Evolutionary conservation across 768 basidiomycete genomes (phyloP).

Genomic region (Tylopilus felleus): DNA sequence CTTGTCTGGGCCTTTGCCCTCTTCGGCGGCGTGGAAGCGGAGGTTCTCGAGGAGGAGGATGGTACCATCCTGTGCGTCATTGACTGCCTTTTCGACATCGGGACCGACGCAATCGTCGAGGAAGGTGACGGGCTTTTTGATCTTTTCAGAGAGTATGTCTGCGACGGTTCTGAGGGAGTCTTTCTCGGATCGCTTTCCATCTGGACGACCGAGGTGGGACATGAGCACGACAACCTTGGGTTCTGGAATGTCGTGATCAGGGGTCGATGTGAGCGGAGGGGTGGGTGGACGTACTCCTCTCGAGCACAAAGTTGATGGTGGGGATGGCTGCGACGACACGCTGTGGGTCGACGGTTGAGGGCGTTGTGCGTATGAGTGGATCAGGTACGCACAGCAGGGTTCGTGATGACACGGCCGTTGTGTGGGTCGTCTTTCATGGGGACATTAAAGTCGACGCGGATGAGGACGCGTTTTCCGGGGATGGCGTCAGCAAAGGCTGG

Average conservation of each 20-base stretch:
- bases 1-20: constrained; percentile 97
- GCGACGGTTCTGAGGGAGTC: constrained; percentile 91
- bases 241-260: constrained; percentile 39
- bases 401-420: constrained; percentile 90
- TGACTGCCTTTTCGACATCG: constrained; percentile 77
- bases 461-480: constrained; percentile 84
- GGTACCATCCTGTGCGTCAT: constrained; percentile 54
- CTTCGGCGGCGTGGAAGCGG: constrained; percentile 98
- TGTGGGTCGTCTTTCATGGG: constrained; percentile 70
- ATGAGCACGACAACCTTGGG: constrained; percentile 86
- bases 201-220: constrained; percentile 97
- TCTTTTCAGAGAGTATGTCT: constrained; percentile 46
- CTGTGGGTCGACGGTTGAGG: constrained; percentile 40
- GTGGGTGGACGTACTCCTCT: constrained; percentile 53
- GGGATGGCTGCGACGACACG: constrained; percentile 96
- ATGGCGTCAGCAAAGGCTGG: constrained; percentile 52
- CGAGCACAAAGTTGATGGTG: constrained; percentile 90
- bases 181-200: constrained; percentile 85
- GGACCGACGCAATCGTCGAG: constrained; percentile 81
- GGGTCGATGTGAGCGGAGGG: not conserved
- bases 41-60: constrained; percentile 95
- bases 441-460: constrained; percentile 96
- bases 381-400: constrained; percentile 76
- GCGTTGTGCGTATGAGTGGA: not conserved
- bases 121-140: constrained; percentile 72